A percentile compares a stretch with the other conserved stretches of the same genome.
phyloP scores from a whole-genome alignment of 345 rosid genomes.

The Trapa incisa region DNA sequence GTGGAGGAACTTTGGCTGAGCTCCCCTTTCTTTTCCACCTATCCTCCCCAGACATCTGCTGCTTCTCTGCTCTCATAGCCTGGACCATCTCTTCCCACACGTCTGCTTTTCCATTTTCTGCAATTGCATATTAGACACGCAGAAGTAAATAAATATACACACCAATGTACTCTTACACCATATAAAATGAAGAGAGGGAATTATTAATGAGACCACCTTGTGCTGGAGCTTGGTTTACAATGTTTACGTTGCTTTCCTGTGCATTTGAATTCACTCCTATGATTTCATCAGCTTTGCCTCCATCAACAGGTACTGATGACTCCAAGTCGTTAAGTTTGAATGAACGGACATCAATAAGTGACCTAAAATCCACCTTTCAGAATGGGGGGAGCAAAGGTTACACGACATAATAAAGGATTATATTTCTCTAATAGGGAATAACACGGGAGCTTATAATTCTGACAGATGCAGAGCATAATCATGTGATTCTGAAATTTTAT shows the following conservation, averaged over 20 bases:
- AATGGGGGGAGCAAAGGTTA: background rate
- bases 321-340: conserved; percentile 25
- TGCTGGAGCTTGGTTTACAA: conserved; percentile 14
- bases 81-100: conserved; percentile 67
- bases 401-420: background rate
- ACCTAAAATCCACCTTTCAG: conserved; percentile 54
- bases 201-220: conserved; percentile 29
- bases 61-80: conserved; percentile 53
- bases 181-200: background rate
- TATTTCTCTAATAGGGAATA: background rate
- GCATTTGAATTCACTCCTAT: conserved; percentile 13
- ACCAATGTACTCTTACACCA: background rate
- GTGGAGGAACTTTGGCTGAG: conserved; percentile 22
- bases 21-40: conserved; percentile 36
- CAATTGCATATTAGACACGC: background rate
- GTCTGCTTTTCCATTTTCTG: conserved; percentile 41
- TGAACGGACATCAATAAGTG: conserved; percentile 60
- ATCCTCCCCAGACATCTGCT: conserved; percentile 39
- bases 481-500: background rate
- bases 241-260: conserved; percentile 14
- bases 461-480: background rate
- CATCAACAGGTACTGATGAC: conserved; percentile 13
- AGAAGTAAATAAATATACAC: background rate
- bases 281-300: conserved; percentile 13
- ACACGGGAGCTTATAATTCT: background rate